Evolutionary conservation across 108 stramenopile genomes (phyloP).

Genomic region (Cyclotella sp.): DNA sequence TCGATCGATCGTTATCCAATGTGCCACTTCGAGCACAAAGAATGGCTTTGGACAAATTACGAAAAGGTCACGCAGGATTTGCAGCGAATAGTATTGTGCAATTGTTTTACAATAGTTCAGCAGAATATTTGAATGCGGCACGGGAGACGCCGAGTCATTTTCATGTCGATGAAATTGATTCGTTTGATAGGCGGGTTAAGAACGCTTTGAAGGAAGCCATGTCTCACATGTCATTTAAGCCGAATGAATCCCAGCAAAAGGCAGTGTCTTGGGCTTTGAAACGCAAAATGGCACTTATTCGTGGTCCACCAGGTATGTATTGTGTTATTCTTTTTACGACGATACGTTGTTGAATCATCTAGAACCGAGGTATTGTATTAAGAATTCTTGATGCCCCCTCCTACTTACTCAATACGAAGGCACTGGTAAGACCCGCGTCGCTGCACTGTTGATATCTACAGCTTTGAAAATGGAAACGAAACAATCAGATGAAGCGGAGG

Average conservation of each 20-base stretch:
- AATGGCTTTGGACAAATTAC: constrained; percentile 50
- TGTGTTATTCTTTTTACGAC: constrained; percentile 2
- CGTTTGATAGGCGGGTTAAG: constrained; percentile 40
- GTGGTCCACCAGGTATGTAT: constrained; percentile 72
- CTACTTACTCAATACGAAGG: not conserved
- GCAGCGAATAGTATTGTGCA: constrained; percentile 44
- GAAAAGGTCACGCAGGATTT: constrained; percentile 50
- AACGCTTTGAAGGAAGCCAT: constrained; percentile 34
- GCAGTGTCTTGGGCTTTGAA: constrained; percentile 65
- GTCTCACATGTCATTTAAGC: constrained; percentile 43
- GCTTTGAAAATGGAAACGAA: constrained; percentile 51
- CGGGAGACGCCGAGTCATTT: constrained; percentile 31
- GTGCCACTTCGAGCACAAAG: constrained; percentile 63
- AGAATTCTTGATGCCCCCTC: not conserved
- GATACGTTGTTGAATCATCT: not conserved
- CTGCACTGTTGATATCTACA: constrained; percentile 61
- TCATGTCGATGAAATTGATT: constrained; percentile 2
- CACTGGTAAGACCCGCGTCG: constrained; percentile 55
- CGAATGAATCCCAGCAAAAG: constrained; percentile 65
- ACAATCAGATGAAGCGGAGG: constrained; percentile 7
- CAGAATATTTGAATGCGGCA: constrained; percentile 7
- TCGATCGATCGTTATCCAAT: constrained; percentile 59
- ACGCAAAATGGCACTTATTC: constrained; percentile 47
- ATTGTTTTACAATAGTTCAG: constrained; percentile 21
- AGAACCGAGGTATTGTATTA: no score